A percentile compares a stretch with the other conserved stretches of the same genome.
These are phyloP conservation scores for Tolypocladium endophyticum DNA, from an alignment of 2,329 filamentous ascomycete species.

Conservation along the genomic window DNA sequence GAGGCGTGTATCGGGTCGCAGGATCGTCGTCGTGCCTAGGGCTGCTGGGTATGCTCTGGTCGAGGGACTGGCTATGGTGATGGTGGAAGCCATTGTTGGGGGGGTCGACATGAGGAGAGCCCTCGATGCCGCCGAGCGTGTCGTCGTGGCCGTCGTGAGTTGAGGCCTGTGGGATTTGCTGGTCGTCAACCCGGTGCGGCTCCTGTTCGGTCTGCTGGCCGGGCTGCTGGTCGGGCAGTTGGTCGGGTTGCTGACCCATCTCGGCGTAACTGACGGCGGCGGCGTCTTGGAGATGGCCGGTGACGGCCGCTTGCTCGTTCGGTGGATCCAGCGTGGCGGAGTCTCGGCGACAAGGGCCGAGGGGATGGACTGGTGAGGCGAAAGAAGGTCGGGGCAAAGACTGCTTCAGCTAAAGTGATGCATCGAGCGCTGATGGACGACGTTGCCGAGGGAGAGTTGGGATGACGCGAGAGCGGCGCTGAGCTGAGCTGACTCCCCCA, in stretches of 20 bases:
- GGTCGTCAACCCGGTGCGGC: background rate
- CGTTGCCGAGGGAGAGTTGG: background rate
- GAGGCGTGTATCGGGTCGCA: slow-evolving; percentile 34
- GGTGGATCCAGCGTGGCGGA: slow-evolving; percentile 41
- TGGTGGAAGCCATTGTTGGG: slow-evolving; percentile 29
- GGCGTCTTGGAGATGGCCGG: slow-evolving; percentile 9
- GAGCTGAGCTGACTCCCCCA: background rate
- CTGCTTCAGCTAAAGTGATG: background rate
- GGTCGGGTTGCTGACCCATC: slow-evolving; percentile 9
- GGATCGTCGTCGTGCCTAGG: slow-evolving; percentile 33
- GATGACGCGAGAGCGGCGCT: background rate
- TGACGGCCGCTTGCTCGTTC: slow-evolving; percentile 17
- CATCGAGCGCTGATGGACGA: background rate
- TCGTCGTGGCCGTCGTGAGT: slow-evolving; percentile 35
- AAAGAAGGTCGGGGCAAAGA: background rate
- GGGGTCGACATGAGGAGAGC: slow-evolving; percentile 28
- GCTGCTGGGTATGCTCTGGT: slow-evolving; percentile 32
- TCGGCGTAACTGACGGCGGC: slow-evolving; percentile 44
- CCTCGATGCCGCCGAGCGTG: slow-evolving; percentile 38
- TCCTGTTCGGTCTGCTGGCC: background rate
- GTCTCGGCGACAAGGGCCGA: background rate
- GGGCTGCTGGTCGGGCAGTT: background rate
- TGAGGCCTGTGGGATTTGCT: slow-evolving; percentile 3
- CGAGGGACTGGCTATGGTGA: slow-evolving; percentile 37
- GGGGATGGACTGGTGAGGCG: background rate